Evolutionary conservation across 176 grass and related monocot species (phyloP).

Genomic region (Avena eriantha): DNA sequence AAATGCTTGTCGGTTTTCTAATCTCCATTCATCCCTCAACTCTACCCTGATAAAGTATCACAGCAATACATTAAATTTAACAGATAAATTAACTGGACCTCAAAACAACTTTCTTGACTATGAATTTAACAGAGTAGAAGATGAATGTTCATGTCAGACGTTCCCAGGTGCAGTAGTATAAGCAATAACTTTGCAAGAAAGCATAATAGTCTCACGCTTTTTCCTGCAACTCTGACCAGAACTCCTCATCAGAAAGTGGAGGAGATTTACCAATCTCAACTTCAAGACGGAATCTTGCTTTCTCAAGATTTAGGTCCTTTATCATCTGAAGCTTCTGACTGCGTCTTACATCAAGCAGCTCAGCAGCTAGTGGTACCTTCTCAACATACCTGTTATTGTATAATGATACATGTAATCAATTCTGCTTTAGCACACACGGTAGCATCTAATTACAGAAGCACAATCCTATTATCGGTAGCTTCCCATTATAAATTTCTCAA

Average conservation of each 20-base stretch:
- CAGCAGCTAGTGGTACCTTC: slow-evolving; percentile 85
- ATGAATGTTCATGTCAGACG: slow-evolving; percentile 28
- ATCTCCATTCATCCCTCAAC: slow-evolving; percentile 86
- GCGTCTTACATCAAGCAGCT: slow-evolving; percentile 90
- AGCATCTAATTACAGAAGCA: slow-evolving; percentile 2
- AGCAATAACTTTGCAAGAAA: slow-evolving; percentile 40
- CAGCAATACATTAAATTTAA: slow-evolving; percentile 43
- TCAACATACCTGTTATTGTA: slow-evolving; percentile 80
- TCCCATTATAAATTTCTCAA: slow-evolving; percentile 12
- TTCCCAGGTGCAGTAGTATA: slow-evolving; percentile 30
- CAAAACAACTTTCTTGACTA: slow-evolving; percentile 26
- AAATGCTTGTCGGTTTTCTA: slow-evolving; percentile 92
- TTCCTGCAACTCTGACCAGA: slow-evolving; percentile 76
- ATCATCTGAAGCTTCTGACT: slow-evolving; percentile 90
- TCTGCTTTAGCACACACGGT: slow-evolving; percentile 43
- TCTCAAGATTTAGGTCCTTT: slow-evolving; percentile 79
- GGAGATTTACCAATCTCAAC: slow-evolving; percentile 94
- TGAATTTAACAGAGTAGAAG: slow-evolving; percentile 21
- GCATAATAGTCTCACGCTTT: slow-evolving; percentile 70
- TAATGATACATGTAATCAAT: slow-evolving; percentile 43
- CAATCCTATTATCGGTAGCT: slow-evolving; percentile 26
- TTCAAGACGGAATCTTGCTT: slow-evolving; percentile 78
- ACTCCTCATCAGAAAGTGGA: slow-evolving; percentile 79
- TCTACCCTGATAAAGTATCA: slow-evolving; percentile 77
- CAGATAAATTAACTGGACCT: slow-evolving; percentile 31